A percentile compares a stretch with the other conserved stretches of the same genome.
Evolutionary conservation across 2,329 filamentous ascomycete species (phyloP).

Genomic region (Epichloe coenophiala): DNA sequence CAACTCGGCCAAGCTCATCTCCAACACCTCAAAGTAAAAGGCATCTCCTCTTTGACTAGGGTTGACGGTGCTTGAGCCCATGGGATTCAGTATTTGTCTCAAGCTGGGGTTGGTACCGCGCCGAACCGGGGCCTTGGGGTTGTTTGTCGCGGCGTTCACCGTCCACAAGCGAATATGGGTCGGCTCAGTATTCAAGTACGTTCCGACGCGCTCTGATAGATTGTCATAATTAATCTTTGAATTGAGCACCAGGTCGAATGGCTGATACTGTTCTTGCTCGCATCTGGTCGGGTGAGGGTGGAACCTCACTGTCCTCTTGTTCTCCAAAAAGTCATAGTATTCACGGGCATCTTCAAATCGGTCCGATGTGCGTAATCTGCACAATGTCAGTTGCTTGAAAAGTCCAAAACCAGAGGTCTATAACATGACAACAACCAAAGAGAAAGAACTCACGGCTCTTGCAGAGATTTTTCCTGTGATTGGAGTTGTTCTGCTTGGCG

Average conservation of each 20-base stretch:
- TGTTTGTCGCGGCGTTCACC: constrained; percentile 61
- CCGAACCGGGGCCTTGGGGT: constrained; percentile 67
- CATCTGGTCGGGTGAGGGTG: constrained; percentile 48
- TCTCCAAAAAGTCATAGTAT: constrained; percentile 88
- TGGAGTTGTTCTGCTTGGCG: constrained; percentile 26
- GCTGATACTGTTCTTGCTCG: constrained; percentile 43
- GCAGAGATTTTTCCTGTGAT: constrained; percentile 14
- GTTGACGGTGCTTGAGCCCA: constrained; percentile 54
- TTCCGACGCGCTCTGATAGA: constrained; percentile 69
- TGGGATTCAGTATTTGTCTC: constrained; percentile 62
- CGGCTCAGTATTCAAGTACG: constrained; percentile 60
- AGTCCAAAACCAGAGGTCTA: too few species aligned
- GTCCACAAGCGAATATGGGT: constrained; percentile 90
- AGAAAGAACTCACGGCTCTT: constrained; percentile 17
- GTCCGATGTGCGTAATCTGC: constrained; percentile 25
- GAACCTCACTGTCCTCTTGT: constrained; percentile 70
- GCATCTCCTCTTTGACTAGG: constrained; percentile 60
- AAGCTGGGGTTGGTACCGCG: constrained; percentile 58
- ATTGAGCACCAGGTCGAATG: constrained; percentile 67
- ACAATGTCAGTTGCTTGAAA: background rate
- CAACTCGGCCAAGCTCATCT: constrained; percentile 85
- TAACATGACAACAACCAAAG: background rate
- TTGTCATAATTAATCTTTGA: constrained; percentile 85
- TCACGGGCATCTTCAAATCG: constrained; percentile 59
- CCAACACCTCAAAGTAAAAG: constrained; percentile 83